Evolutionary conservation across 306 rosid genomes (phyloP), one percentile per base, ranked within the genome.

Genomic region (Elaeagnus macrophylla): DNA sequence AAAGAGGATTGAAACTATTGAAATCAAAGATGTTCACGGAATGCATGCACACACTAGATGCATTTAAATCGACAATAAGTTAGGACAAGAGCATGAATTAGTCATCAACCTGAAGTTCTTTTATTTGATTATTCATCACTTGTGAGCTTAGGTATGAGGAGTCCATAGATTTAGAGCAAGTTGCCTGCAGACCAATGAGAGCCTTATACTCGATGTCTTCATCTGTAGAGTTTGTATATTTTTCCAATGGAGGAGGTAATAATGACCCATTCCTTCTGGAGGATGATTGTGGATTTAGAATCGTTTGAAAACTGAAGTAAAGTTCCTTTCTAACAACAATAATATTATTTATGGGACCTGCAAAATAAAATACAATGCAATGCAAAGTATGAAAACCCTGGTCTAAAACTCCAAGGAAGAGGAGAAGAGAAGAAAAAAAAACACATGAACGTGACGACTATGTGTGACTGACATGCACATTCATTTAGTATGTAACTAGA

Each of bases 61-160:
- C 52, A 39, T 10, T 37, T 16, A 41, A 11, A 53, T 42, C 25
- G 42, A 60, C 12, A 37, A 9, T 20, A 14, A 40, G 0, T 50
- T 16, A 12, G 51, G 38, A 42, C 14, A 43, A 50, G 38, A 41
- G 35, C 54, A 55, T 53, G 19, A 66, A 37, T 43, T 36, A 61
- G 50, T 14, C 45, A 66, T n/a, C n/a, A 57, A 86, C 97, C 95
- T 90, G 84, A 68, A 83, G 79, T 62, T 86, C 91, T 66, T 72
- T 74, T 52, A 79, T 69, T 69, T 72, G 83, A 57, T 61, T 53
- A 50, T 75, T 54, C 57, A 84, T 76, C 63, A 77, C 56, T n/a
- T 60, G 71, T 14, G 74, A 64, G 62, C 80, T 80, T 60, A 56
- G 9, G 58, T 69, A 79, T 36, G 60, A 37, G 51, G 70, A 50